These are phyloP conservation scores for Oryza glaberrima DNA, from an alignment of 176 grass and related monocot species.

Conservation along the genomic window DNA sequence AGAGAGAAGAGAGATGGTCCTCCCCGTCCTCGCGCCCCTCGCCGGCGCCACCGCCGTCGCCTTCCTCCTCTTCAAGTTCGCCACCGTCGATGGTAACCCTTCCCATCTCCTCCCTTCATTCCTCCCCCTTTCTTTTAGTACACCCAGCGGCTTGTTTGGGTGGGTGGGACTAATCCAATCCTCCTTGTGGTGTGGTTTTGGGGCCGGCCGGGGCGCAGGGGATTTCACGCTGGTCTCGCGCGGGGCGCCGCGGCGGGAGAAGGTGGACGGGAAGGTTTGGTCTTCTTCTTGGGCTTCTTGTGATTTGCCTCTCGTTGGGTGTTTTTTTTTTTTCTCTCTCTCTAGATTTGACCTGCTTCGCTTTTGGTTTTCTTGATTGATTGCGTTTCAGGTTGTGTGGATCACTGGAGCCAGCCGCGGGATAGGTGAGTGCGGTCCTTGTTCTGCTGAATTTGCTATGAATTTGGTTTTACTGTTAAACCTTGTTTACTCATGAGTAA, in stretches of 20 bases:
- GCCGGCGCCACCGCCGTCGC: conserved; percentile 34
- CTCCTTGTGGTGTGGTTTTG: neutral
- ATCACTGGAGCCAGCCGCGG: conserved; percentile 94
- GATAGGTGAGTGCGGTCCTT: conserved; percentile 63
- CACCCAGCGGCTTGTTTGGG: neutral
- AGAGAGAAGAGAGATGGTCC: conserved; percentile 44
- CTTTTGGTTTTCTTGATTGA: neutral
- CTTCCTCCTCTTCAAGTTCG: conserved; percentile 68
- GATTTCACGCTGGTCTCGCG: conserved; percentile 84
- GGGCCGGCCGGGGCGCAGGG: conserved; percentile 44
- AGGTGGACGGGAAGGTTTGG: conserved; percentile 82
- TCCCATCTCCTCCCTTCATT: neutral
- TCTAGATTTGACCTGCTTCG: neutral
- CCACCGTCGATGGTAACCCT: conserved; percentile 71
- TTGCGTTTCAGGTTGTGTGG: conserved; percentile 79
- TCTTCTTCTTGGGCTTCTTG: neutral
- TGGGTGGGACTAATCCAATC: neutral
- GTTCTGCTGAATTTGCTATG: conserved; percentile 30
- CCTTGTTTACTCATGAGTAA: neutral
- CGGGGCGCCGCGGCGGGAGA: conserved; percentile 65
- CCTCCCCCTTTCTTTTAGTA: neutral
- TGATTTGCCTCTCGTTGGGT: neutral
- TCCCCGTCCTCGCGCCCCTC: conserved; percentile 43
- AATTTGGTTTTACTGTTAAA: neutral
- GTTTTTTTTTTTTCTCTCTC: neutral